Conservation (phyloP, 345 rosid species). For the Trapa bicornis region DNA sequence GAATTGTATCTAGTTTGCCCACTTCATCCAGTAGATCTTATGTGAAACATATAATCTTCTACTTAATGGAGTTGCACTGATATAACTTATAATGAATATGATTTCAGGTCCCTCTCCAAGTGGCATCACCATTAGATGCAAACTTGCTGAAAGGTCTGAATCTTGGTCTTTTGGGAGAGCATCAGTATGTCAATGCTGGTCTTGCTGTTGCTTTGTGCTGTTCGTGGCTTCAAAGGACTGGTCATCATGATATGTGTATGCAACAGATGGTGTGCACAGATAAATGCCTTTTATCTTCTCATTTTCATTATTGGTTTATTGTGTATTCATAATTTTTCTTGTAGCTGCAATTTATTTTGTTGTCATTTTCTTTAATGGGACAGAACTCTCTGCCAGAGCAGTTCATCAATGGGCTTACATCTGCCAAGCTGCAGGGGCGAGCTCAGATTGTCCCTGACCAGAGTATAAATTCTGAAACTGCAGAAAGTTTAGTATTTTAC, state of each 20-base stretch:
- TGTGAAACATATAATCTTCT: not conserved
- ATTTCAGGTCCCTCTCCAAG: constrained; percentile 62
- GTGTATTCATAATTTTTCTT: constrained; percentile 5
- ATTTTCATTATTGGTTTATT: not conserved
- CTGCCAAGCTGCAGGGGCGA: constrained; percentile 84
- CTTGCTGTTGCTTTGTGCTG: constrained; percentile 71
- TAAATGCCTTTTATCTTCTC: not conserved
- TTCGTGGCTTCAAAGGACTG: constrained; percentile 72
- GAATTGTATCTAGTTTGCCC: not conserved
- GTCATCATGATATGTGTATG: constrained; percentile 40
- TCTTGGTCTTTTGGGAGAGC: constrained; percentile 90
- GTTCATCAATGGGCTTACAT: constrained; percentile 69
- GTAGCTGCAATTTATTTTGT: not conserved
- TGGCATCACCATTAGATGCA: constrained; percentile 48
- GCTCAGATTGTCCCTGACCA: constrained; percentile 77
- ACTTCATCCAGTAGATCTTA: not conserved
- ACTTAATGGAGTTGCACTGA: not conserved
- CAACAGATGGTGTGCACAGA: constrained; percentile 38
- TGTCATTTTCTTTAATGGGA: constrained; percentile 13
- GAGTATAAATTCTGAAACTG: constrained; percentile 23
- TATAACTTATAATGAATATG: constrained; percentile 4
- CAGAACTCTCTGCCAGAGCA: constrained; percentile 70
- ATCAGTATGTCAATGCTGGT: constrained; percentile 83
- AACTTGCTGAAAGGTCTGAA: constrained; percentile 51
- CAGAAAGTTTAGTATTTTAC: constrained; percentile 68